Evolutionary conservation across 176 grass and related monocot genomes (phyloP).

Genomic region (Panicum miliaceum): DNA sequence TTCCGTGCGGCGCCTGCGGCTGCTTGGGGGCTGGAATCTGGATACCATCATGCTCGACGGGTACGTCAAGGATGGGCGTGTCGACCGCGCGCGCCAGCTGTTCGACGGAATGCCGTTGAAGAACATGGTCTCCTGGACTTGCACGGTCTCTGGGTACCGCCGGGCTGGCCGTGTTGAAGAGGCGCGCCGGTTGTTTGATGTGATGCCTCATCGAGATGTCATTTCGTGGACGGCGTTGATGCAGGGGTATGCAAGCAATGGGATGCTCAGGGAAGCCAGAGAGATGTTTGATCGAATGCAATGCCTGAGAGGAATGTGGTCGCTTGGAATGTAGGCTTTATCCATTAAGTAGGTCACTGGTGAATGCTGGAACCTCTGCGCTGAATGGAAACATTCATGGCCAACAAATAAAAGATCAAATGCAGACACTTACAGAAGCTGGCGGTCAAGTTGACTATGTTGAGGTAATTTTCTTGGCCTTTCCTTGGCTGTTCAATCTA

Average conservation of each 20-base stretch:
- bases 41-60: slow-evolving; percentile 31
- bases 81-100: slow-evolving; percentile 33
- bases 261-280: slow-evolving; percentile 52
- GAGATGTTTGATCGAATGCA: slow-evolving; percentile 54
- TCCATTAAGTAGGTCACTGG: slow-evolving; percentile 72
- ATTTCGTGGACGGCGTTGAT: slow-evolving; percentile 66
- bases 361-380: slow-evolving; percentile 62
- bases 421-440: slow-evolving; percentile 55
- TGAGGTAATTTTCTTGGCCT: slow-evolving; percentile 53
- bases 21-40: not conserved
- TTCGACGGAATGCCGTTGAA: slow-evolving; percentile 37
- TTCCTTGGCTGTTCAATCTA: not conserved
- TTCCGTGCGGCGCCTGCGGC: slow-evolving; percentile 13
- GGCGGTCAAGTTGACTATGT: slow-evolving; percentile 86
- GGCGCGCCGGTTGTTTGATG: slow-evolving; percentile 59
- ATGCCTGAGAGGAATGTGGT: slow-evolving; percentile 61
- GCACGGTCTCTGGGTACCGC: slow-evolving; percentile 31
- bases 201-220: slow-evolving; percentile 53
- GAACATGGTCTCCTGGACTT: slow-evolving; percentile 7
- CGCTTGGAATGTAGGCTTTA: slow-evolving; percentile 69
- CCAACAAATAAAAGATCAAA: slow-evolving; percentile 63
- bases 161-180: slow-evolving; percentile 37
- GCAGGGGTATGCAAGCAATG: slow-evolving; percentile 39
- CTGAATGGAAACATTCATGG: slow-evolving; percentile 53
- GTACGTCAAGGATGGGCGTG: slow-evolving; percentile 5